Conservation (phyloP, 345 rosid species). For the Kandelia obovata region DNA sequence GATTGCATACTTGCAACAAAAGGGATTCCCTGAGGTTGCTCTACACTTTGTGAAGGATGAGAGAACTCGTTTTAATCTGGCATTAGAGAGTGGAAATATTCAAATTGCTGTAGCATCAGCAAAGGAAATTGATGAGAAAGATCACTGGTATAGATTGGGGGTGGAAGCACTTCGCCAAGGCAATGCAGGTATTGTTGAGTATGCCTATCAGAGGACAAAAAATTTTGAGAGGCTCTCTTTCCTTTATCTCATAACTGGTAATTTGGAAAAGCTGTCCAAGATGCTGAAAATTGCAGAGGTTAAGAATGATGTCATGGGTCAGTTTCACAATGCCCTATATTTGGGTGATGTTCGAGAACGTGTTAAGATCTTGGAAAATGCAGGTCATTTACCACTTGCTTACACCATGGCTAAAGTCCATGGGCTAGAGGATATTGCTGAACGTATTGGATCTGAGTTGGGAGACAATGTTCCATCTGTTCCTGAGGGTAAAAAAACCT, state of each 20-base stretch:
- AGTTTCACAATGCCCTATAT: constrained; percentile 88
- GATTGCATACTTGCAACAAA: constrained; percentile 95
- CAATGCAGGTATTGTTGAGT: constrained; percentile 83
- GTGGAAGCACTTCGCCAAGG: constrained; percentile 99
- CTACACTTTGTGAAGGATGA: constrained; percentile 95
- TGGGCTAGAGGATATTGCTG: constrained; percentile 70
- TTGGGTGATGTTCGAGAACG: constrained; percentile 89
- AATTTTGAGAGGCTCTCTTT: constrained; percentile 95
- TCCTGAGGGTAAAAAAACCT: constrained; percentile 64
- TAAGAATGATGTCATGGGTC: constrained; percentile 92
- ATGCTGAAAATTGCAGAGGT: constrained; percentile 95
- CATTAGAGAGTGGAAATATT: constrained; percentile 93
- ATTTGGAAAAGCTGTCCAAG: constrained; percentile 74
- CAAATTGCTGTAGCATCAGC: constrained; percentile 95
- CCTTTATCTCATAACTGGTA: constrained; percentile 87
- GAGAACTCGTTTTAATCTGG: constrained; percentile 88
- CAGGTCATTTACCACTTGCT: constrained; percentile 88
- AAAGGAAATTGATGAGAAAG: constrained; percentile 91
- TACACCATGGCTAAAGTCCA: constrained; percentile 78
- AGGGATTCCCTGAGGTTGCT: constrained; percentile 98
- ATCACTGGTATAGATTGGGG: constrained; percentile 85
- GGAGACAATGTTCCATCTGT: constrained; percentile 69
- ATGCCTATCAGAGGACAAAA: constrained; percentile 95
- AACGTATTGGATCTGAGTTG: constrained; percentile 61
- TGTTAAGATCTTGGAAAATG: constrained; percentile 78